Base-by-base conservation (phyloP, 371 early-diverging fungal genomes). In the Mortierella sp. region DNA sequence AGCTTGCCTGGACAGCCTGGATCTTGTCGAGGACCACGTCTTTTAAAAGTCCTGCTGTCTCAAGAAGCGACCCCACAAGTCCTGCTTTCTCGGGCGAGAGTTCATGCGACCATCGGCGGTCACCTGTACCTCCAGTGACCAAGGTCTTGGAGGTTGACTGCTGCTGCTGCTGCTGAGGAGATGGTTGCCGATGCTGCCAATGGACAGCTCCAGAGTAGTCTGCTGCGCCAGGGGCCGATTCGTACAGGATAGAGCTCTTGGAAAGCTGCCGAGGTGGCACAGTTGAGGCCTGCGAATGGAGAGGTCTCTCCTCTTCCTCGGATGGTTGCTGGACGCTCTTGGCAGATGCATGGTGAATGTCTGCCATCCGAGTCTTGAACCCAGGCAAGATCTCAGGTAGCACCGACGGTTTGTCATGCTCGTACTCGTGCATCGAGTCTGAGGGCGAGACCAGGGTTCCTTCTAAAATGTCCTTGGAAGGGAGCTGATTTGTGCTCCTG, bases 31-130 rank as follows among this genome's bases (percentile, higher is more conserved):
- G 55, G 43, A 77, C 66, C 11, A 77, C 72, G 50, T 77, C 77
- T 28, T 77, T 77, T n/a, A 77, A n/a, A 14, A 77, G 43, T 3
- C 77, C 77, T 9, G 77, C 77, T 25, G 43, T 63, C 26, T 68
- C 65, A 14, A 77, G 18, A 2, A 67, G 66, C 0, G 77, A 64
- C 0, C 77, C 77, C 1, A 68, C 69, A 1, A 77, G 57, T 21
- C 77, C 77, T 3, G 77, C 77, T 25, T 77, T 77, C 37, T 77
- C 77, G 21, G 77, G 77, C 21, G 77, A 77, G 6, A 77, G 62
- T 52, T 77, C 77, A 29, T 77, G 77, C 1, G 72, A 77, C 77
- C 77, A 77, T 2, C 64, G 72, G 28, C 77, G 77, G n/a, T 62
- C 72, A 6, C 77, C 77, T 37, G 67, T 61, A 4, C 77, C 77